Conservation (phyloP, 2,329 filamentous ascomycete species). For the Sordariomycetes sp. region DNA sequence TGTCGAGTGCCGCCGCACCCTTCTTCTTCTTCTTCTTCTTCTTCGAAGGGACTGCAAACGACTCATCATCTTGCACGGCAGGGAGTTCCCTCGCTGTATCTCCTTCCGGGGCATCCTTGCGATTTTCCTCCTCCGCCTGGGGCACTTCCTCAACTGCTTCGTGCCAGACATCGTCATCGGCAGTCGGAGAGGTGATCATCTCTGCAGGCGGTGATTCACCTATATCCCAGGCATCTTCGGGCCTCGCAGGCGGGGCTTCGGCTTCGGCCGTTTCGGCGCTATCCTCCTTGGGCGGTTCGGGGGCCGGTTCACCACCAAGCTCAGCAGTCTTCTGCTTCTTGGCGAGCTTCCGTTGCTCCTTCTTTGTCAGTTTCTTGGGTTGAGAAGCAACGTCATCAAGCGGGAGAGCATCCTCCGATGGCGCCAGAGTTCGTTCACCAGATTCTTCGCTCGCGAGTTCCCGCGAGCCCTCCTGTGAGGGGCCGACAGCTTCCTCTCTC, state of each 20-base stretch:
- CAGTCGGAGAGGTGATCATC: slow-evolving; percentile 11
- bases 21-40: slow-evolving; percentile 7
- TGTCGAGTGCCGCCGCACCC: background rate
- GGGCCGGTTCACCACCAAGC: slow-evolving; percentile 21
- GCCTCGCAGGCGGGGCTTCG: background rate
- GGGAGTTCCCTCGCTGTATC: background rate
- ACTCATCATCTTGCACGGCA: background rate
- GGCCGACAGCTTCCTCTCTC: background rate
- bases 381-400: background rate
- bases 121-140: background rate
- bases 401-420: background rate
- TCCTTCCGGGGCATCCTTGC: no score
- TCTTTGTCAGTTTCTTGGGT: slow-evolving; percentile 4
- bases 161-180: slow-evolving; percentile 3
- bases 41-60: background rate
- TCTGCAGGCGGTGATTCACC: slow-evolving; percentile 25
- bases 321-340: slow-evolving; percentile 11
- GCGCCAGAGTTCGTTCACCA: background rate
- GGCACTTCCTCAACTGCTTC: background rate
- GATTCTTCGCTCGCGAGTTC: background rate
- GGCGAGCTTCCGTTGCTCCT: slow-evolving; percentile 3
- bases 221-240: background rate
- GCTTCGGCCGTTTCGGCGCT: slow-evolving; percentile 1
- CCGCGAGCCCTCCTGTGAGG: background rate
- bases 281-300: slow-evolving; percentile 7